These are phyloP conservation scores for Solanum medicagineum DNA, from an alignment of 257 asterid genomes.

Conservation along the genomic window DNA sequence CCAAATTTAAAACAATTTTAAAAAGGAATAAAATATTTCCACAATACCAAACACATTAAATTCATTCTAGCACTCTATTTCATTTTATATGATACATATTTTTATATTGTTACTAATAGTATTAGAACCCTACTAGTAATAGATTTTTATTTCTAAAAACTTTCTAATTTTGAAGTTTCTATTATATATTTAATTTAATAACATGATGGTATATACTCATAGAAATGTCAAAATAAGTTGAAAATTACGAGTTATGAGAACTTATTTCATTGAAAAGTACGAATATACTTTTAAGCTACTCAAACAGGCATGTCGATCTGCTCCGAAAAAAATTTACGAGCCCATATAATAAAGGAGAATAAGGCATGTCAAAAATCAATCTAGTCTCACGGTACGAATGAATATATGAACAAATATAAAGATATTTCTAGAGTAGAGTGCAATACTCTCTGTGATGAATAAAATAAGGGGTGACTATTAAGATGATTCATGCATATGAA, in stretches of 20 bases:
- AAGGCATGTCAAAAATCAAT: not conserved
- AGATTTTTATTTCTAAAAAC: not conserved
- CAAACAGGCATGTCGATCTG: no score
- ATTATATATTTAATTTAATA: not conserved
- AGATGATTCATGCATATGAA: not conserved
- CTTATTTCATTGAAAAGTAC: no score
- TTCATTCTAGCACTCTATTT: not conserved
- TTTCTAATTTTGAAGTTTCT: not conserved
- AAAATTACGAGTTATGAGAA: not conserved
- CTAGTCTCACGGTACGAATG: no score
- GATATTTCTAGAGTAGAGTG: no score
- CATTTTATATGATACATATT: not conserved
- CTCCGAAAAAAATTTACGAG: no score
- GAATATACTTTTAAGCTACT: no score
- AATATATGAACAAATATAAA: not conserved
- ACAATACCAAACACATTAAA: not conserved
- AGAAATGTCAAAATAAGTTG: not conserved
- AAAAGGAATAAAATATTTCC: not conserved
- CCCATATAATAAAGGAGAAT: no score
- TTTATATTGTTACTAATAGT: not conserved
- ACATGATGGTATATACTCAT: not conserved
- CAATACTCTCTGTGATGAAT: not conserved
- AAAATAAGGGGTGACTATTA: not conserved
- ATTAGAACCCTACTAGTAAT: not conserved
- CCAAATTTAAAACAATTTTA: not conserved